Evolutionary conservation across 495 filamentous ascomycete genomes (phyloP).

Genomic region (Cryomyces minteri): DNA sequence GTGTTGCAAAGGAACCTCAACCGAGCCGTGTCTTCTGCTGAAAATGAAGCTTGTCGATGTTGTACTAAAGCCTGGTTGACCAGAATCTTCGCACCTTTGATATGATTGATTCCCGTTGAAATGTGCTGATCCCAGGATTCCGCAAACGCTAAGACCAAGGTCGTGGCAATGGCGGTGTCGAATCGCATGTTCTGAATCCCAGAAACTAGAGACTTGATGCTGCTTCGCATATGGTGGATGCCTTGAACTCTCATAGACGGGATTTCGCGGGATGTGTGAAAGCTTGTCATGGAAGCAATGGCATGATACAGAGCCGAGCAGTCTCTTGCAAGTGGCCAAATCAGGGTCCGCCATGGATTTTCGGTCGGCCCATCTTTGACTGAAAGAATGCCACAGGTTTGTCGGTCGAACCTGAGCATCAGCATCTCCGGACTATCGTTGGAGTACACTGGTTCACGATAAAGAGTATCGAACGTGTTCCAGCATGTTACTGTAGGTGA

Average conservation of each 20-base stretch:
- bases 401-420: slow-evolving; percentile 44
- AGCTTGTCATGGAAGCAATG: slow-evolving; percentile 55
- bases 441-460: slow-evolving; percentile 24
- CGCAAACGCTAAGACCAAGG: slow-evolving; percentile 53
- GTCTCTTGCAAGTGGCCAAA: slow-evolving; percentile 52
- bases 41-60: slow-evolving; percentile 16
- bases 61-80: slow-evolving; percentile 37
- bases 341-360: slow-evolving; percentile 59
- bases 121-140: slow-evolving; percentile 67
- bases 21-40: slow-evolving; percentile 28
- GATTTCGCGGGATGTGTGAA: slow-evolving; percentile 46
- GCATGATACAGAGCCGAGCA: slow-evolving; percentile 59
- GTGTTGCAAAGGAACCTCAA: slow-evolving; percentile 59
- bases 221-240: slow-evolving; percentile 54
- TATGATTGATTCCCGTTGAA: slow-evolving; percentile 54
- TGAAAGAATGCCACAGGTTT: slow-evolving; percentile 63
- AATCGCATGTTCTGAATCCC: slow-evolving; percentile 41
- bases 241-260: slow-evolving; percentile 42
- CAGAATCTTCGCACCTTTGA: slow-evolving; percentile 49
- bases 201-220: slow-evolving; percentile 36
- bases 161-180: slow-evolving; percentile 56
- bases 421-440: slow-evolving; percentile 43
- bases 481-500: not conserved
- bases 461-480: not conserved
- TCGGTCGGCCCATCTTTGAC: slow-evolving; percentile 54